These are phyloP conservation scores for Ilyonectria robusta DNA, from an alignment of 2,329 filamentous ascomycete genomes.

Conservation along the genomic window DNA sequence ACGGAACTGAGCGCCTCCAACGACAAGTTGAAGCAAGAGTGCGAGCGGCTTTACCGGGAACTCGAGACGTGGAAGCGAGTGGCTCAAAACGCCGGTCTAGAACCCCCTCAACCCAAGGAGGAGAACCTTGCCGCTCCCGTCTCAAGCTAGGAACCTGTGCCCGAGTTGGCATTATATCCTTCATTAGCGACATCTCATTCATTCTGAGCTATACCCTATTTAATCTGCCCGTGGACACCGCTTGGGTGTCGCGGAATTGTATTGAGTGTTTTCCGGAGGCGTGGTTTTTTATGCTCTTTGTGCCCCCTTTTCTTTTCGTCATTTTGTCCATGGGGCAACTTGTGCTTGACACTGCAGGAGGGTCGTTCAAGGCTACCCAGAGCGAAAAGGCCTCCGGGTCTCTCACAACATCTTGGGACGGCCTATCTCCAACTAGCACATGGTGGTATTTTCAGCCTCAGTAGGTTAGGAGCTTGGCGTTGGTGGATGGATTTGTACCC, in stretches of 20 bases:
- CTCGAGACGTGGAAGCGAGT: slow-evolving; percentile 84
- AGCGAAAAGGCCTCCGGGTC: neutral
- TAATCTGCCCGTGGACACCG: slow-evolving; percentile 31
- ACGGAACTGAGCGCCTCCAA: slow-evolving; percentile 89
- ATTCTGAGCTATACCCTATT: slow-evolving; percentile 44
- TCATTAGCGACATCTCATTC: slow-evolving; percentile 14
- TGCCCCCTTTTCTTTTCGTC: slow-evolving; percentile 15
- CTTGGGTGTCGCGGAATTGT: slow-evolving; percentile 19
- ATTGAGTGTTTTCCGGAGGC: slow-evolving; percentile 25
- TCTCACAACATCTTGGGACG: neutral
- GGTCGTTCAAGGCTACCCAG: slow-evolving; percentile 19
- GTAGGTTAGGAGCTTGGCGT: slow-evolving; percentile 47
- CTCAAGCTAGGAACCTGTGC: slow-evolving; percentile 48
- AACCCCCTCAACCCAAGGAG: slow-evolving; percentile 58
- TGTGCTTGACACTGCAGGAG: slow-evolving; percentile 22
- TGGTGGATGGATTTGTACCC: slow-evolving; percentile 44
- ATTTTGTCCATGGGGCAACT: slow-evolving; percentile 21
- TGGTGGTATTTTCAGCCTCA: slow-evolving; percentile 34
- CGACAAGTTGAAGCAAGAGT: slow-evolving; percentile 87
- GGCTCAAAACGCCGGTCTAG: slow-evolving; percentile 72
- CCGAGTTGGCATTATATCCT: slow-evolving; percentile 35
- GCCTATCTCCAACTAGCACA: neutral
- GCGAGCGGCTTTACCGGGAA: slow-evolving; percentile 83
- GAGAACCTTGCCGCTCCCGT: slow-evolving; percentile 47
- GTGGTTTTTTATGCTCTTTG: slow-evolving; percentile 29